Conservation (phyloP, 2,329 filamentous ascomycete species). For the Thelonectria olida region DNA sequence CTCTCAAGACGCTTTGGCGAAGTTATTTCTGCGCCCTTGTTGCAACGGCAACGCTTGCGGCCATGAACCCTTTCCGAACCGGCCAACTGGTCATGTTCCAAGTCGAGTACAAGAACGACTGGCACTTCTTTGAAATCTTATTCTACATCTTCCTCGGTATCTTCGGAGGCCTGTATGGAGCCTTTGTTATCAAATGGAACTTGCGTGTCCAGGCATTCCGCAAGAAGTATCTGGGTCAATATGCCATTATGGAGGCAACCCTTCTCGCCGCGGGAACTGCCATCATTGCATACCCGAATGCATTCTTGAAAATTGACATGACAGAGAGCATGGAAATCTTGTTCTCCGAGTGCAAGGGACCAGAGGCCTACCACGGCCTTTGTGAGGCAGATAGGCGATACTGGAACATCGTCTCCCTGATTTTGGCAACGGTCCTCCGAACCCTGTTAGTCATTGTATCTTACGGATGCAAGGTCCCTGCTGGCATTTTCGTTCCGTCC, state of each 20-base stretch:
- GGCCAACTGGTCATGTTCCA: conserved; percentile 99
- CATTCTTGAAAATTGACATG: conserved; percentile 96
- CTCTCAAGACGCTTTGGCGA: conserved; percentile 96
- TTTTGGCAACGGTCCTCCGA: conserved; percentile 82
- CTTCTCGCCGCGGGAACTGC: conserved; percentile 85
- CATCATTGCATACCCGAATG: conserved; percentile 95
- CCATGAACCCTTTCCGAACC: conserved; percentile 97
- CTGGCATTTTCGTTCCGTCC: conserved; percentile 96
- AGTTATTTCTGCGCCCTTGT: conserved; percentile 98
- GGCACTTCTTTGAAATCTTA: conserved; percentile 96
- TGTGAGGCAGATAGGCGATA: conserved; percentile 83
- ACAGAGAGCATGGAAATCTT: conserved; percentile 99
- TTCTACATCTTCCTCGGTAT: conserved; percentile 93
- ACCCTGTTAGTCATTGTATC: conserved; percentile 91
- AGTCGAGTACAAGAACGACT: conserved; percentile 92
- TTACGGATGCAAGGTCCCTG: conserved; percentile 97
- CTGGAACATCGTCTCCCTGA: conserved; percentile 80
- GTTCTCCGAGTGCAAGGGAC: conserved; percentile 91
- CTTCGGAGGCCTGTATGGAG: conserved; percentile 94
- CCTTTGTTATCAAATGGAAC: conserved; percentile 98
- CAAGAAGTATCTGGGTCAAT: conserved; percentile 87
- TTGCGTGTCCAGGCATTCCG: conserved; percentile 89
- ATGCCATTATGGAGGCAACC: conserved; percentile 87
- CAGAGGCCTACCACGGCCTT: conserved; percentile 86
- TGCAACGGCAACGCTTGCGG: conserved; percentile 88